Base-by-base conservation (phyloP, 495 filamentous ascomycete species). In the Penicillium paradoxum region DNA sequence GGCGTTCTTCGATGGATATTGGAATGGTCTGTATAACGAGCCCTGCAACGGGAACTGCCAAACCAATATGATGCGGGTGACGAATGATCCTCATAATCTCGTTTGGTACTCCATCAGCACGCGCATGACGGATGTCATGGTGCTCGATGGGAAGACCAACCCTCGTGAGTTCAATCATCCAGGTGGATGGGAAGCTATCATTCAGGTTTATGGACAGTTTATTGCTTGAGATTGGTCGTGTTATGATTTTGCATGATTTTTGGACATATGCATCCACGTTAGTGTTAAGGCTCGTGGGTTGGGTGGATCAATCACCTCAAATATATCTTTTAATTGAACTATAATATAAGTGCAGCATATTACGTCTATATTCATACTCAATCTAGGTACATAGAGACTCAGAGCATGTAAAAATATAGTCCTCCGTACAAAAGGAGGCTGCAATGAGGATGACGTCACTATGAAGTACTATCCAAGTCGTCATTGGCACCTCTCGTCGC, bases 171-270 rank as follows among this genome's bases (percentile, higher is more conserved):
- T 53, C 9, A 60, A 69, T 6, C 80, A 79, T 41, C 70, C 70
- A 6, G 81, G 81, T 19, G 73, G 75, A 22, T 84, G 80, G 79
- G 81, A 80, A 21, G 78, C 69, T 10, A 68, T 78, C 45, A 72
- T 83, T 52, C 80, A 71, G 30, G 74, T 65, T n/a, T 71, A 71
- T 51, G 43, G 53, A 3, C 48, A 69, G 39, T 69, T 69, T 44
- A 57, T 51, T 24, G 34, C 45, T 25, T 66, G 37, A 39, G 29
- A 6, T 41, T 45, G 8, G 18, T 8, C 36, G 10, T 32, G 39
- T 22, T 15, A 24, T 21, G 22, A 27, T 14, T 6, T 32, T 55
- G 36, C 25, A 49, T 45, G 30, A 55, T 55, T 32, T 38, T 45
- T 57, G 45, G 43, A 47, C 36, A 37, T 54, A 47, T 45, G 32